These are phyloP conservation scores for Daedaleopsis nitida DNA, from an alignment of 768 basidiomycete species.

Conservation along the genomic window DNA sequence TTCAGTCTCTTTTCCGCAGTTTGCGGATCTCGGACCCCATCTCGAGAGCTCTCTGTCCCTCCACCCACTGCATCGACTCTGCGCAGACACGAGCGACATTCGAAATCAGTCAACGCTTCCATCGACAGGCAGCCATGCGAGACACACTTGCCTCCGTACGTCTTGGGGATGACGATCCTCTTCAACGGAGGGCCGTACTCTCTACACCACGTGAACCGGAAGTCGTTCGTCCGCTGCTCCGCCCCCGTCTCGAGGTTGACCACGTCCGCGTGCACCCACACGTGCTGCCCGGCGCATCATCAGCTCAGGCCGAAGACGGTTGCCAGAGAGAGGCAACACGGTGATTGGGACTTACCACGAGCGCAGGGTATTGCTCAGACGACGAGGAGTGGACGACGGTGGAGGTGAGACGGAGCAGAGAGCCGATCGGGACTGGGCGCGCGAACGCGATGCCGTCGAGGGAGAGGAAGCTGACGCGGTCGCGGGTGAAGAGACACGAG, in stretches of 20 bases:
- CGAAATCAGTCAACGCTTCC: conserved; percentile 21
- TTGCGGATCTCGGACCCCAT: conserved; percentile 67
- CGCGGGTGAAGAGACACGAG: conserved; percentile 66
- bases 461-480: conserved; percentile 70
- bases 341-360: conserved; percentile 52
- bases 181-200: conserved; percentile 38
- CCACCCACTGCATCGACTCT: conserved; percentile 88
- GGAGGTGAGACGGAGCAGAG: conserved; percentile 73
- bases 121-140: no score
- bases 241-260: conserved; percentile 66
- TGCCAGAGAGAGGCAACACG: background rate
- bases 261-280: conserved; percentile 71
- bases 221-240: conserved; percentile 73
- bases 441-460: conserved; percentile 81
- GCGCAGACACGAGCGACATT: conserved; percentile 27
- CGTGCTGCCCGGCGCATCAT: conserved; percentile 48
- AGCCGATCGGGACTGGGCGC: conserved; percentile 82
- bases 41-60: conserved; percentile 72
- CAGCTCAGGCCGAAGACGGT: background rate
- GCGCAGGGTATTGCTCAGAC: conserved; percentile 50
- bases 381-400: conserved; percentile 62
- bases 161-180: conserved; percentile 63
- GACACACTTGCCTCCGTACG: conserved; percentile 66
- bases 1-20: conserved; percentile 19
- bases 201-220: conserved; percentile 71